phyloP scores from a whole-genome alignment of 2,329 filamentous ascomycete species.

The Fusarium bulbicola region DNA sequence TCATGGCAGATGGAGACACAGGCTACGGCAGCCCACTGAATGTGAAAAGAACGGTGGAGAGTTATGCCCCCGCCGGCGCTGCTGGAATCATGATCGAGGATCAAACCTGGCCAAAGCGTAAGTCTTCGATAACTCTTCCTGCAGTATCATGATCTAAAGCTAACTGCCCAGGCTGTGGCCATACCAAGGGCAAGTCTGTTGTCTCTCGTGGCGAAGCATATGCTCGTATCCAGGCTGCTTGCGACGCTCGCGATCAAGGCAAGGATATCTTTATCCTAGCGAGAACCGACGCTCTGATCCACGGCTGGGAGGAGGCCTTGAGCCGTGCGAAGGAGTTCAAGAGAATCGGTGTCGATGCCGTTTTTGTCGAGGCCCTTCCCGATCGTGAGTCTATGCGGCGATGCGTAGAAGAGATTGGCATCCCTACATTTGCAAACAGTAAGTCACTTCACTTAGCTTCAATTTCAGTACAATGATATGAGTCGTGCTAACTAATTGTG shows the following conservation, averaged over 20 bases:
- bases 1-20: constrained; percentile 59
- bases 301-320: constrained; percentile 56
- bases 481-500: too few species aligned
- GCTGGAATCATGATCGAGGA: constrained; percentile 56
- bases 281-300: constrained; percentile 53
- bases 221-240: constrained; percentile 55
- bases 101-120: constrained; percentile 59
- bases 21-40: constrained; percentile 59
- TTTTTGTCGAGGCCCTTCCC: constrained; percentile 55
- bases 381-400: constrained; percentile 54
- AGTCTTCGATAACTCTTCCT: constrained; percentile 4
- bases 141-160: too few species aligned
- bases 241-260: constrained; percentile 55
- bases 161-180: constrained; percentile 38
- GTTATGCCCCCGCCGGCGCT: constrained; percentile 52
- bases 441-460: neutral
- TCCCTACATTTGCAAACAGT: constrained; percentile 53
- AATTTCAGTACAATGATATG: too few species aligned
- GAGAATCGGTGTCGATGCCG: constrained; percentile 53
- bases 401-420: constrained; percentile 47
- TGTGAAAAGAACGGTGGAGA: constrained; percentile 53
- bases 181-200: constrained; percentile 57
- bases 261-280: constrained; percentile 57
- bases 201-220: constrained; percentile 56
- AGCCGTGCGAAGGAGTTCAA: constrained; percentile 52